Conservation (phyloP, 768 basidiomycete species). For the Collybiopsis confluens region DNA sequence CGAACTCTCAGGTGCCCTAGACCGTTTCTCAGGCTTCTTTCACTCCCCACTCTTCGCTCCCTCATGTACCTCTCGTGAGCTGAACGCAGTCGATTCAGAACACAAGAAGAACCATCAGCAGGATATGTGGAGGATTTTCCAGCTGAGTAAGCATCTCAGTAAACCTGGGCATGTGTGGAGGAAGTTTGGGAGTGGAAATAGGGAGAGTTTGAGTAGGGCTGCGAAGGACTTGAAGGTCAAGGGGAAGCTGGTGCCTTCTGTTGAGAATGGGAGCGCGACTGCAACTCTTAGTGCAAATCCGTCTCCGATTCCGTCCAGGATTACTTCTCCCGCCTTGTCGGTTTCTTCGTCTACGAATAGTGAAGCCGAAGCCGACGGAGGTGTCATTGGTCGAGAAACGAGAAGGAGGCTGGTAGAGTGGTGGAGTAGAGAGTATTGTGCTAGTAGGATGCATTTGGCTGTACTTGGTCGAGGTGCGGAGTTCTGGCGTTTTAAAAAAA, state of each 20-base stretch:
- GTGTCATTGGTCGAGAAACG: slow-evolving; percentile 73
- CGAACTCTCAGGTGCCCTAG: slow-evolving; percentile 64
- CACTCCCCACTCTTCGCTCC: slow-evolving; percentile 87
- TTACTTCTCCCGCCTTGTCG: slow-evolving; percentile 58
- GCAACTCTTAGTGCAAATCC: slow-evolving; percentile 18
- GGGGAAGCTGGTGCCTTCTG: slow-evolving; percentile 36
- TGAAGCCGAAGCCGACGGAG: slow-evolving; percentile 70
- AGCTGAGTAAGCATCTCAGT: slow-evolving; percentile 85
- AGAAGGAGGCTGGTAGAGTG: slow-evolving; percentile 77
- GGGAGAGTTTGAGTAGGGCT: slow-evolving; percentile 62
- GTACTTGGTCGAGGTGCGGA: slow-evolving; percentile 70
- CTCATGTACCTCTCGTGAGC: slow-evolving; percentile 82
- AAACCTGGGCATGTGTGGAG: slow-evolving; percentile 78
- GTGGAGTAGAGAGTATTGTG: slow-evolving; percentile 81
- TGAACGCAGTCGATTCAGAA: slow-evolving; percentile 96
- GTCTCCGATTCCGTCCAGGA: slow-evolving; percentile 50
- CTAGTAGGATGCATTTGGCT: slow-evolving; percentile 76
- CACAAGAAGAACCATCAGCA: slow-evolving; percentile 93
- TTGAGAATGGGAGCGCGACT: slow-evolving; percentile 19
- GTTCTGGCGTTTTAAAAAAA: slow-evolving; percentile 71
- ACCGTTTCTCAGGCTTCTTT: slow-evolving; percentile 84
- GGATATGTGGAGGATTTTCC: slow-evolving; percentile 92
- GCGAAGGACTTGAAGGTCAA: slow-evolving; percentile 54
- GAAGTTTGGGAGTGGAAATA: slow-evolving; percentile 92
- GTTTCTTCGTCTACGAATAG: slow-evolving; percentile 44